Evolutionary conservation across 2,329 filamentous ascomycete genomes (phyloP), one percentile per base, ranked within the genome.

Genomic region (Ceratocystis ficicola): DNA sequence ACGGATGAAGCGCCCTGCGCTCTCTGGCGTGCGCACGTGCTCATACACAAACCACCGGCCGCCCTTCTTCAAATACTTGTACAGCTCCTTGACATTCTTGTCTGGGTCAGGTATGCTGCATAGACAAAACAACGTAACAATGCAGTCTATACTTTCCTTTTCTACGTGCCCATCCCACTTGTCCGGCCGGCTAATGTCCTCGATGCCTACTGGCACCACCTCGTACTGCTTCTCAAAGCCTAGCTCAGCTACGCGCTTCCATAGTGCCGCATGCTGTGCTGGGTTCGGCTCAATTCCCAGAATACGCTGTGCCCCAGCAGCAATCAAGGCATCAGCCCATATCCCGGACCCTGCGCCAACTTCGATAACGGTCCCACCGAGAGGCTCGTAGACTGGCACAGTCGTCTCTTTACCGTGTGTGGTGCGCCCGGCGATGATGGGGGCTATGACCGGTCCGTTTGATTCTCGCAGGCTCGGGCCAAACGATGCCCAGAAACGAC

Each of bases 261-360:
- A 73, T 63, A 88, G 74, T 4, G 73, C 73, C 0, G 72, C 72
- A 69, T 85, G 81, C 65, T 82, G 80, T 44, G 76, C 77, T 0
- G 72, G 65, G 71, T 86, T 87, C 2, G 86, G 86, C 74, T 88
- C 86, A 3, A 88, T 79, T 65, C 85, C 86, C 70, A 83, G 86
- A 55, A 88, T 76, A 41, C 76, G 78, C 10, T 65, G n/a, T 2
- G 68, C 63, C 3, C 65, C 67, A 6, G 65, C 59, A 12, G 75
- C 71, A 30, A 73, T 71, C 65, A 85, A 83, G 20, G 85, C 72
- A 44, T 80, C 76, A 3, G 83, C 78, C 84, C 83, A 87, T 72
- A 84, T 77, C 2, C 85, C 85, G 1, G 74, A 78, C 2, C 83
- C 86, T 1, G 85, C 80, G 2, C 85, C 85, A 65, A 87, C 78